Percentiles rank a stretch among this genome's conserved stretches.
Evolutionary conservation across 2,329 filamentous ascomycete species (phyloP).

Genomic region (Cadophora sp.): DNA sequence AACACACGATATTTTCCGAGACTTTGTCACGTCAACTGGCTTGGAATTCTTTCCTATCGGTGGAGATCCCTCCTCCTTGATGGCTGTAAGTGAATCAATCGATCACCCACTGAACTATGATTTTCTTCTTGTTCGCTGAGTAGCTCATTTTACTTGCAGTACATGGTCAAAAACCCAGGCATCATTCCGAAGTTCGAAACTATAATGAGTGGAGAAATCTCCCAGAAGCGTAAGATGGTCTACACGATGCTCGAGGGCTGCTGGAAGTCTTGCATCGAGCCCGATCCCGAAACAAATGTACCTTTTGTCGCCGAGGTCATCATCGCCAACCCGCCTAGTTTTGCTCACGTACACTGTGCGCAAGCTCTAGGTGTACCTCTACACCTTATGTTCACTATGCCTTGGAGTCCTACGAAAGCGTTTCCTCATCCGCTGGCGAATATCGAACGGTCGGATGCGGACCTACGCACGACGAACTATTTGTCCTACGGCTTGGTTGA

Average conservation of each 20-base stretch:
- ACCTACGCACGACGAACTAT: slow-evolving; percentile 50
- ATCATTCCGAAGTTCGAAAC: slow-evolving; percentile 81
- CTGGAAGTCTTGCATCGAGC: slow-evolving; percentile 82
- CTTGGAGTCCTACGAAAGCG: slow-evolving; percentile 32
- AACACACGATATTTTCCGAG: slow-evolving; percentile 60
- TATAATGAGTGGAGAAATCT: slow-evolving; percentile 75
- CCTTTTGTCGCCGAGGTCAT: slow-evolving; percentile 42
- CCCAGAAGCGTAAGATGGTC: slow-evolving; percentile 73
- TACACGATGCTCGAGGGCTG: slow-evolving; percentile 79
- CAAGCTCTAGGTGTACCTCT: slow-evolving; percentile 29
- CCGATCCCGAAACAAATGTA: slow-evolving; percentile 32
- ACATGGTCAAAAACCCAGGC: slow-evolving; percentile 84
- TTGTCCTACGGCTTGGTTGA: slow-evolving; percentile 57
- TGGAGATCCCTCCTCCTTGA: slow-evolving; percentile 73
- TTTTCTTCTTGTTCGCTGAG: neutral
- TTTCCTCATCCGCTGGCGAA: slow-evolving; percentile 54
- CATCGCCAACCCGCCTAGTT: slow-evolving; percentile 41
- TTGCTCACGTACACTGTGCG: slow-evolving; percentile 41
- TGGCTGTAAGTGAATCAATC: slow-evolving; percentile 59
- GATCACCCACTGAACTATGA: neutral
- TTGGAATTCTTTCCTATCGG: slow-evolving; percentile 67
- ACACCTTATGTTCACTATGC: slow-evolving; percentile 37
- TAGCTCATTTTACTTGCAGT: slow-evolving; percentile 46
- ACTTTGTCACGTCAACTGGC: slow-evolving; percentile 57
- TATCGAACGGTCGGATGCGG: slow-evolving; percentile 47